These are phyloP conservation scores for Blepharisma stoltei DNA, from an alignment of 73 alveolate genomes.

Conservation along the genomic window DNA sequence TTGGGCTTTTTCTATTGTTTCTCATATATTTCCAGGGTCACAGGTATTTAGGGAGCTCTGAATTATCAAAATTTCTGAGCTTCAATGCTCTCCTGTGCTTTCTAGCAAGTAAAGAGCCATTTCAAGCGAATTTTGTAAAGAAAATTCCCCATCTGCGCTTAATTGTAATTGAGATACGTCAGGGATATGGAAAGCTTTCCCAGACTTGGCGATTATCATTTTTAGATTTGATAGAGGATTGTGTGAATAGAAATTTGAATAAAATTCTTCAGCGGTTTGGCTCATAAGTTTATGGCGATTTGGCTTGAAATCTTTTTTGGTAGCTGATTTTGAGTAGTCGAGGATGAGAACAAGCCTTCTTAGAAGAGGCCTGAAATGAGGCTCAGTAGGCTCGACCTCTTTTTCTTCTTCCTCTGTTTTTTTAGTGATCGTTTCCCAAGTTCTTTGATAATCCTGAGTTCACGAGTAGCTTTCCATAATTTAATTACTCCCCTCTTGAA, in stretches of 20 bases:
- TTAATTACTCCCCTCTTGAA: too few relatives aligned
- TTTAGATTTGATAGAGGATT: conserved; percentile 28
- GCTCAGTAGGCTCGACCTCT: not conserved
- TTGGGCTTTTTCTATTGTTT: not conserved
- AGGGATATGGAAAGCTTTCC: not conserved
- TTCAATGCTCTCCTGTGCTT: conserved; percentile 16
- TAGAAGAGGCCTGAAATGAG: conserved; percentile 3
- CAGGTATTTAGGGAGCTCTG: not conserved
- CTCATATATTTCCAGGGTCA: conserved; percentile 5
- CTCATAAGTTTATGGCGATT: not conserved
- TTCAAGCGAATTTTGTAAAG: conserved; percentile 18
- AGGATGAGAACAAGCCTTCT: conserved; percentile 5
- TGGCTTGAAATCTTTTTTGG: not conserved
- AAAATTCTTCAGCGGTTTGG: not conserved
- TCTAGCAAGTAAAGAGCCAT: not conserved
- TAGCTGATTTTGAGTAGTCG: conserved; percentile 20
- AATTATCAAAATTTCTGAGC: not conserved
- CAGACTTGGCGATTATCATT: not conserved
- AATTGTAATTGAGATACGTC: not conserved
- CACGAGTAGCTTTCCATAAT: not conserved
- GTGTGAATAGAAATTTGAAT: not conserved
- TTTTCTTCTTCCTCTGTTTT: not conserved
- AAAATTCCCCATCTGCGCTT: conserved; percentile 22
- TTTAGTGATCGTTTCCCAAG: conserved; percentile 14
- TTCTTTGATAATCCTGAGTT: conserved; percentile 4